Evolutionary conservation across 352 stramenopile species (phyloP), one percentile per base, ranked within the genome.

Genomic region (Plasmopara muralis): DNA sequence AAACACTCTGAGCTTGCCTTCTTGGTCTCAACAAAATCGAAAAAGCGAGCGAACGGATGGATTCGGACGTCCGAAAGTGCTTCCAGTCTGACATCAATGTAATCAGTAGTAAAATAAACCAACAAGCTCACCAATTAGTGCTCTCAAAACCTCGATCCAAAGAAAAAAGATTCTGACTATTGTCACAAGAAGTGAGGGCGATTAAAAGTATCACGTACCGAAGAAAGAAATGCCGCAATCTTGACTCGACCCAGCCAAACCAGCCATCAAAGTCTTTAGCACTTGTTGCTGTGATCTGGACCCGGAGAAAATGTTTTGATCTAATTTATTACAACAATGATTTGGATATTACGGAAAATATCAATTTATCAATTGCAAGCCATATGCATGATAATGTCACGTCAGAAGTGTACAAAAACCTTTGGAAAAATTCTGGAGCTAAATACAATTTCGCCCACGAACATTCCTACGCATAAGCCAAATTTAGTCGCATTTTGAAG

Each of bases 191-290:
- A 9, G 33, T 38, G 33, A 38, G 33, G 3, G 3, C 20, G 20
- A 25, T 25, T 25, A 3, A 25, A 3, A 25, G 20, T 25, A 25
- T 15, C n/a, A 58, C 64, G 38, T 65, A 93, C 80, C 77, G 63
- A 44, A 90, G 62, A 39, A 95, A 81, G 15, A 95, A 68, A 41
- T 88, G 76, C 6, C 85, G 76, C 34, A 95, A 60, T 9, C 83
- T 73, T 9, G 84, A 95, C 53, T 95, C 85, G 35, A 93, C 77
- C 85, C 85, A 95, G 10, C 82, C 78, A 64, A 95, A 91, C 83
- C 82, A 92, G 43, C 60, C 58, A 9, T 70, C 75, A 43, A 92
- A 93, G 25, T 73, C 65, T 41, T 85, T 60, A 2, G 66, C 53
- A 54, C 55, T 73, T 20, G 42, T 59, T 0, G 79, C 77, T 5